Evolutionary conservation across 2,329 filamentous ascomycete species (phyloP), one percentile per base, ranked within the genome.

Genomic region (Leptographium lundbergii): DNA sequence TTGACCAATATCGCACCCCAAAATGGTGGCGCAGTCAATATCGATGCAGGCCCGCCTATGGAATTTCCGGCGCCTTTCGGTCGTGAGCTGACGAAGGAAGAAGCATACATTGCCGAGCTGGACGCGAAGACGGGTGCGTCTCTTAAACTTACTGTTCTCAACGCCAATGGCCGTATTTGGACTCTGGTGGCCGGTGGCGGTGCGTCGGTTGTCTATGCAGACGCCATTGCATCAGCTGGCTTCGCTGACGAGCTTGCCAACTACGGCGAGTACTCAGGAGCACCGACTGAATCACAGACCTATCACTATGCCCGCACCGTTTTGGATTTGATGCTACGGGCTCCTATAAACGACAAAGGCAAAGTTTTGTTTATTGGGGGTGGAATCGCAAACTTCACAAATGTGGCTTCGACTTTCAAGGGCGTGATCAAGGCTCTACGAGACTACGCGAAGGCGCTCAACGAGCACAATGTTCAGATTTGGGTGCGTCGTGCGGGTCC

Each of bases 381-480:
- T 79, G 94, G 94, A 83, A 99, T 99, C 82, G 94, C 94, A 82
- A 99, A 99, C 87, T 99, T 99, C 81, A 99, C 94, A 81, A 99
- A 97, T 78, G 94, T 99, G 59, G 94, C 94, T 62, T 94, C 88
- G 68, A 99, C 94, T 65, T 99, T 99, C 88, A 99, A 99, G 85
- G 94, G 94, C 80, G 92, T 99, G 74, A 99, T 99, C 73, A 88
- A 90, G 67, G 94, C 94, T 61, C 84, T 99, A 65, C 86, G 92
- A 66, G 94, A 97, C 77, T 91, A 92, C 67, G 83, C 91, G 62
- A 85, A 85, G 64, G 81, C 87, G 64, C 84, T 99, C 67, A 84
- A 85, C 71, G 94, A 99, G 83, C 94, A 99, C 86, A 95, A 96
- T 70, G 89, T 94, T 65, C 87, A 95, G 77, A 96, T 97, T 80